Conservation (phyloP, 306 rosid genomes). For the Hippophae rhamnoides region DNA sequence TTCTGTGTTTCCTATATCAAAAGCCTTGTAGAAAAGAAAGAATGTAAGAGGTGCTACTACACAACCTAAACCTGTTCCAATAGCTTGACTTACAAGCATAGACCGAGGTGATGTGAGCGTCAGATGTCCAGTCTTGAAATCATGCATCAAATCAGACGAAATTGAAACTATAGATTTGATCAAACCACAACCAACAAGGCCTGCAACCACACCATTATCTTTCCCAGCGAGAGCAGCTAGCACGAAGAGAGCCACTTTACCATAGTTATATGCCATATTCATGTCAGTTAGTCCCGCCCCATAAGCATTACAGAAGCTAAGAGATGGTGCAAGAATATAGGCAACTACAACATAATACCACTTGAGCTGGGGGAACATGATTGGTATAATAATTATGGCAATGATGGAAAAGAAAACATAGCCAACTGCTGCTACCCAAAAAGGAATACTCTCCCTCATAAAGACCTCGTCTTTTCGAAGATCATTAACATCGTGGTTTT, state of each 20-base stretch:
- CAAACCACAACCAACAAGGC: constrained; percentile 64
- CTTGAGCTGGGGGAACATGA: constrained; percentile 80
- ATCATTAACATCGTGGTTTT: constrained; percentile 44
- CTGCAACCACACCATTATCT: constrained; percentile 83
- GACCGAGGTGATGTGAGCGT: constrained; percentile 81
- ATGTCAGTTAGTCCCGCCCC: constrained; percentile 87
- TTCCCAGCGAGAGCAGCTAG: constrained; percentile 66
- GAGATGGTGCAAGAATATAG: constrained; percentile 76
- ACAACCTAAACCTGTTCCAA: constrained; percentile 93
- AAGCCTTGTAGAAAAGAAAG: constrained; percentile 94
- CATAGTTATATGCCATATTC: constrained; percentile 64
- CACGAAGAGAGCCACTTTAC: constrained; percentile 81
- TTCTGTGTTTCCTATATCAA: constrained; percentile 77
- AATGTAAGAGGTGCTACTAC: constrained; percentile 89
- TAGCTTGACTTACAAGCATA: constrained; percentile 79
- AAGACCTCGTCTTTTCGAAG: constrained; percentile 55
- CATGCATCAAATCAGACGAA: constrained; percentile 98
- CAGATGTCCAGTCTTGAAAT: constrained; percentile 93
- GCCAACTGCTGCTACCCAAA: constrained; percentile 84
- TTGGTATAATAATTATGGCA: constrained; percentile 60
- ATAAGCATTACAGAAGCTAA: constrained; percentile 90
- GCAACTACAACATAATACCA: constrained; percentile 83
- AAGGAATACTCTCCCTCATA: constrained; percentile 67
- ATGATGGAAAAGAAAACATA: constrained; percentile 67
- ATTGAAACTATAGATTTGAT: constrained; percentile 89